Percentiles rank a stretch among this genome's conserved stretches.
phyloP scores from a whole-genome alignment of 495 filamentous ascomycete species.

The Daldinia vernicosa region DNA sequence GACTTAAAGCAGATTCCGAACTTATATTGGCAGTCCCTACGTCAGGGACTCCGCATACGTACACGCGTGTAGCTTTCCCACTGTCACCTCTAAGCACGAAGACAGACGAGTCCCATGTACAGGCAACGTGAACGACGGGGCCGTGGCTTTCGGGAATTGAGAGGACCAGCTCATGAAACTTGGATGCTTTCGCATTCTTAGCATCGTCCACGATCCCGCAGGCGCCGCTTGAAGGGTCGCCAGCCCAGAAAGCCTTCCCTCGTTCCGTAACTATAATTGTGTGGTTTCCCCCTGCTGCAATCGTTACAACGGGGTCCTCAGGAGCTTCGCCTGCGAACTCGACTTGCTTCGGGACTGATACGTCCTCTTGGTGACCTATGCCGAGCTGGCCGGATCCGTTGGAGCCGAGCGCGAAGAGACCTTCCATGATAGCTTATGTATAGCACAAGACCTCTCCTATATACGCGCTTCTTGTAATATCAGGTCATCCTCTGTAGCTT shows the following conservation, averaged over 20 bases:
- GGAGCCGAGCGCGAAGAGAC: conserved; percentile 85
- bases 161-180: conserved; percentile 41
- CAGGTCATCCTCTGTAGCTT: not conserved
- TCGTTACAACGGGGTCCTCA: conserved; percentile 32
- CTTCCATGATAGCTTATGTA: conserved; percentile 45
- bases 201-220: conserved; percentile 51
- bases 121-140: conserved; percentile 57
- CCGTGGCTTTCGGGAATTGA: conserved; percentile 14
- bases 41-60: conserved; percentile 63
- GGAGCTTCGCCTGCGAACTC: conserved; percentile 50
- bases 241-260: conserved; percentile 69
- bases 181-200: conserved; percentile 17
- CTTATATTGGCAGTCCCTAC: conserved; percentile 23
- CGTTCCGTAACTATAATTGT: conserved; percentile 71
- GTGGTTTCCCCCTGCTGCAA: conserved; percentile 87
- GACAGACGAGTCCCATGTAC: conserved; percentile 79
- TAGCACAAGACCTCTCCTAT: not conserved
- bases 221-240: conserved; percentile 65
- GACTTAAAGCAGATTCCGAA: not conserved
- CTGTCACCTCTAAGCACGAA: conserved; percentile 59
- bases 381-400: conserved; percentile 91
- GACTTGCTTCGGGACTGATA: conserved; percentile 71
- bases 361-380: conserved; percentile 77
- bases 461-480: not conserved
- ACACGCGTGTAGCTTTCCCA: conserved; percentile 56